Percentiles rank a stretch among this genome's conserved stretches.
Evolutionary conservation across 2,329 filamentous ascomycete genomes (phyloP).

Genomic region (Bipolaris zeicola): DNA sequence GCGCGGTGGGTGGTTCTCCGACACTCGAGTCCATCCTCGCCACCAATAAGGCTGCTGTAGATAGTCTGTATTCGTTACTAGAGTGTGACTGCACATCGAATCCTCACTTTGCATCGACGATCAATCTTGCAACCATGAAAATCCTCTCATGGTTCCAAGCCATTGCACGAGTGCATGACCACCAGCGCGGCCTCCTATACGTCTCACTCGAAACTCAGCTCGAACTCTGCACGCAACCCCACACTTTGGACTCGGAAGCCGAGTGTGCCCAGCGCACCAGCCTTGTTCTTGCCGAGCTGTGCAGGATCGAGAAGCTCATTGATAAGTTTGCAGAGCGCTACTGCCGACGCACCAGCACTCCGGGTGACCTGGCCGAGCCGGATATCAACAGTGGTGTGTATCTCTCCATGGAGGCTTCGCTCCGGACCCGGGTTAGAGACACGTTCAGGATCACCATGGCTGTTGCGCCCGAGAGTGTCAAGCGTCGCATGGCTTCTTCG

Average conservation of each 20-base stretch:
- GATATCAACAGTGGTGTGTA: slow-evolving; percentile 41
- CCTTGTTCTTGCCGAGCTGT: slow-evolving; percentile 41
- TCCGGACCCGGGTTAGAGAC: slow-evolving; percentile 44
- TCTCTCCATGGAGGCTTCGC: slow-evolving; percentile 36
- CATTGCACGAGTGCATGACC: slow-evolving; percentile 34
- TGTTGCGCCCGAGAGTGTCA: slow-evolving; percentile 42
- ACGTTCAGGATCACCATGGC: slow-evolving; percentile 48
- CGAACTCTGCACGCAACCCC: slow-evolving; percentile 36
- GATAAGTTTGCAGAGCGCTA: slow-evolving; percentile 46
- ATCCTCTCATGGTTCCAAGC: slow-evolving; percentile 47
- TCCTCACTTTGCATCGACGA: slow-evolving; percentile 47
- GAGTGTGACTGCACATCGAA: slow-evolving; percentile 44
- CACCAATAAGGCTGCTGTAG: slow-evolving; percentile 42
- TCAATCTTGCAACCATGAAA: slow-evolving; percentile 43
- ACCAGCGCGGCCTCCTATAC: slow-evolving; percentile 16
- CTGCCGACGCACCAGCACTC: slow-evolving; percentile 25
- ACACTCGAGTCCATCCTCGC: slow-evolving; percentile 41
- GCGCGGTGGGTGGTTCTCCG: slow-evolving; percentile 31
- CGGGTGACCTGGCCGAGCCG: slow-evolving; percentile 25
- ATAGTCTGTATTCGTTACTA: slow-evolving; percentile 41
- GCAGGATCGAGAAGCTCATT: slow-evolving; percentile 47
- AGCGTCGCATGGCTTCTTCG: slow-evolving; percentile 42
- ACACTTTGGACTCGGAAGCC: slow-evolving; percentile 33
- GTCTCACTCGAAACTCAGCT: slow-evolving; percentile 32
- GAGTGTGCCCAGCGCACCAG: slow-evolving; percentile 42